Evolutionary conservation across 1,284 basidiomycete genomes (phyloP).

Genomic region (Marasmius sp.): DNA sequence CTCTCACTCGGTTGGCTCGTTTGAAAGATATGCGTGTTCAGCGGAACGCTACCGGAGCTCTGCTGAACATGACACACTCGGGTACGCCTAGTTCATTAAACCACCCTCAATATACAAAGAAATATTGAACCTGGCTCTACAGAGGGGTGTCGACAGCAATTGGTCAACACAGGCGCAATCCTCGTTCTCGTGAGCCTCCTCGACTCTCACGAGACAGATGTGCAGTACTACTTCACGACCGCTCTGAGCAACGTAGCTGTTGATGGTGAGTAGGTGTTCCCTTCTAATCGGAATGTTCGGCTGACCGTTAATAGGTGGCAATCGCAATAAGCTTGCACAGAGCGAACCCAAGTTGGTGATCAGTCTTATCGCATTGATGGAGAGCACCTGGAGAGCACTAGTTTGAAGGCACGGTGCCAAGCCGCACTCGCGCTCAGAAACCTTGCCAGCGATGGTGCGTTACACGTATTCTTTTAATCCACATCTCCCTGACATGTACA

Average conservation of each 20-base stretch:
- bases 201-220: constrained; percentile 97
- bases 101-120: constrained; percentile 5
- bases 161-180: constrained; percentile 98
- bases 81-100: constrained; percentile 51
- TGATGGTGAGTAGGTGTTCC: constrained; percentile 52
- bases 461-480: not conserved
- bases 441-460: constrained; percentile 90
- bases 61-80: constrained; percentile 99
- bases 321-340: constrained; percentile 94
- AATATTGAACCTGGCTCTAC: constrained; percentile 8
- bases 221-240: constrained; percentile 99
- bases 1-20: constrained; percentile 92
- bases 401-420: constrained; percentile 98
- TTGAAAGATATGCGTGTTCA: constrained; percentile 99
- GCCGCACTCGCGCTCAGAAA: constrained; percentile 96
- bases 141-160: constrained; percentile 98
- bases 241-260: constrained; percentile 98
- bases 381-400: too few species aligned
- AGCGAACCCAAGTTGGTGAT: constrained; percentile 95
- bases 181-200: constrained; percentile 95
- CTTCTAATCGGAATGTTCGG: too few species aligned
- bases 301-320: constrained; percentile 40
- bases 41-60: constrained; percentile 95
- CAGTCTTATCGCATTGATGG: constrained; percentile 95
- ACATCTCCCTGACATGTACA: constrained; percentile 1